Base-by-base conservation (phyloP, 2,329 filamentous ascomycete genomes). In the Aschersonia sp. region DNA sequence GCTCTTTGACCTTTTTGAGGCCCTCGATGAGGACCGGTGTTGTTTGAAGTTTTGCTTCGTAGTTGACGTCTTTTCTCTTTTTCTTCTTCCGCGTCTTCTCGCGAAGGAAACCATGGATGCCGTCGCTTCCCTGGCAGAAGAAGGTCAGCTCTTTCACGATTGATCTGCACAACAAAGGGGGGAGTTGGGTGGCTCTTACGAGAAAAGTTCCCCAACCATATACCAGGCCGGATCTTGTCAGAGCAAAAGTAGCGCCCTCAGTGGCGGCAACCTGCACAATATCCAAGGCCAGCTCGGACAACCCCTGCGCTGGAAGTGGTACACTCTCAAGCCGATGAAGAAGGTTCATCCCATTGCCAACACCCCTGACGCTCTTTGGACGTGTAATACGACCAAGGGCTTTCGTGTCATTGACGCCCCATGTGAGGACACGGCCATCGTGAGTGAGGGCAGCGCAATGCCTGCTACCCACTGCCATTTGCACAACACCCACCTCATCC, bases 201-300 rank as follows among this genome's bases (percentile, higher is more conserved):
- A 80, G 68, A 67, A 89, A 89, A 5, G 82, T 84, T 30, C 85
- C 84, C 82, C 85, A 88, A 50, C 83, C 84, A 58, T 84, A 89
- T 30, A 89, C 78, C 41, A 73, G 66, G 10, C 84, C 84, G 48
- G 79, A 74, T 20, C 75, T 72, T 9, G 84, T 87, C 31, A 89
- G 69, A 1, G 76, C 82, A 61, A 88, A 85, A 1, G 78, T 82
- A 41, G 78, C 76, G 57, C 77, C 80, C 55, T 84, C 79, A n/a
- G 74, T 74, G 38, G 78, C 78, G 43, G 70, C 72, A 45, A 85
- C 66, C 51, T 78, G 71, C 9, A 74, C 72, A 52, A 84, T 82
- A 9, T 68, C 77, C 6, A 69, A 62, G 3, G 73, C 74, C 43
- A 69, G 69, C 45, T 71, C 65, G 3, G 44, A 72, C 72, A 49